Percentiles rank a stretch among this genome's conserved stretches.
These are phyloP conservation scores for Alternaria postmessia DNA, from an alignment of 2,329 filamentous ascomycete species.

Conservation along the genomic window DNA sequence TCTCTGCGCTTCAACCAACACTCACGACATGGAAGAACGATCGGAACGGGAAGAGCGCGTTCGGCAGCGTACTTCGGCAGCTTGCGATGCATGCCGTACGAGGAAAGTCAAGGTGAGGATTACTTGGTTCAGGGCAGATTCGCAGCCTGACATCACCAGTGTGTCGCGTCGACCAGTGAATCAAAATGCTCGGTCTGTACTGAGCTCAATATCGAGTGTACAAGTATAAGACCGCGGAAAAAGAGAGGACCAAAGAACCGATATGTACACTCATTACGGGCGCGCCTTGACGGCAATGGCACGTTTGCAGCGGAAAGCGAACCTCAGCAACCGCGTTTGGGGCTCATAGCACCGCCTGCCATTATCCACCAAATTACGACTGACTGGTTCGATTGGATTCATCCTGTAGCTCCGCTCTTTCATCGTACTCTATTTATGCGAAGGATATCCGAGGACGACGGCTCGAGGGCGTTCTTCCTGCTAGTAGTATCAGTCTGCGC, in stretches of 20 bases:
- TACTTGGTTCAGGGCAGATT: not conserved
- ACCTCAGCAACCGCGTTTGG: not conserved
- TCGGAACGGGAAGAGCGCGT: slow-evolving; percentile 5
- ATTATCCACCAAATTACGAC: slow-evolving; percentile 18
- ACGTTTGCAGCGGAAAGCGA: not conserved
- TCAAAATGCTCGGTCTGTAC: slow-evolving; percentile 20
- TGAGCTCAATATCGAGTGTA: slow-evolving; percentile 26
- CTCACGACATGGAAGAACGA: slow-evolving; percentile 4
- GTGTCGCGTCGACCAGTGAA: slow-evolving; percentile 5
- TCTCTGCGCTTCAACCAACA: not conserved
- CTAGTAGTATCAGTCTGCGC: slow-evolving; percentile 26
- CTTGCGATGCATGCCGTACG: slow-evolving; percentile 31
- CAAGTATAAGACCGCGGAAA: slow-evolving; percentile 23
- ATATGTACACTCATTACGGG: slow-evolving; percentile 19
- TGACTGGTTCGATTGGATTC: slow-evolving; percentile 34
- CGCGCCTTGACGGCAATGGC: slow-evolving; percentile 7
- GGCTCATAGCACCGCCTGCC: slow-evolving; percentile 17
- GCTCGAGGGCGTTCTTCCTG: not conserved
- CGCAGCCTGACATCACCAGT: slow-evolving; percentile 13
- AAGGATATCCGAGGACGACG: slow-evolving; percentile 4
- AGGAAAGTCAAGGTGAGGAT: slow-evolving; percentile 30
- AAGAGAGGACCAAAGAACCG: slow-evolving; percentile 31
- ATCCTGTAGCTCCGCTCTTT: slow-evolving; percentile 30
- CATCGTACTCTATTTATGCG: slow-evolving; percentile 19
- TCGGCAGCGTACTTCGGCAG: slow-evolving; percentile 23